Conservation (phyloP, 306 rosid species). For the Argentina anserina region DNA sequence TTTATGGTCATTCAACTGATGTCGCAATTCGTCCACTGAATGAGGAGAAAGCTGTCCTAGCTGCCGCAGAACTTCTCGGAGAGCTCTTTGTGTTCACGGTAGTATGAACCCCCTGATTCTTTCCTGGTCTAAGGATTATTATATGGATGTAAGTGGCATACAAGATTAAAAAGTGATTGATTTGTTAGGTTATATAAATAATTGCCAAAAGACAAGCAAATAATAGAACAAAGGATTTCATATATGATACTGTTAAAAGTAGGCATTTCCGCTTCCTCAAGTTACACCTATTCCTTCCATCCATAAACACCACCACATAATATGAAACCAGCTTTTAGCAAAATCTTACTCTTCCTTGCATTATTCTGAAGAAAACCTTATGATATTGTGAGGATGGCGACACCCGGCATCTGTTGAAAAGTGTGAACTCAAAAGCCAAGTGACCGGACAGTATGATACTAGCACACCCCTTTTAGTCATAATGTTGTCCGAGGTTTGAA, state of each 20-base stretch:
- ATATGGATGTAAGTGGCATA: background rate
- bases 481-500: background rate
- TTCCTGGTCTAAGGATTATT: background rate
- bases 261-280: background rate
- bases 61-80: slow-evolving; percentile 77
- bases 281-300: background rate
- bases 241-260: no score
- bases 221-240: no score
- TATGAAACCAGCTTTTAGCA: background rate
- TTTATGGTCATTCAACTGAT: slow-evolving; percentile 65
- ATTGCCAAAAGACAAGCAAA: background rate
- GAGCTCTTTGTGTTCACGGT: slow-evolving; percentile 76
- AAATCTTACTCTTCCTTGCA: background rate
- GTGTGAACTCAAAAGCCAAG: background rate
- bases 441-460: background rate
- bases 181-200: background rate
- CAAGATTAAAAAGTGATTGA: background rate
- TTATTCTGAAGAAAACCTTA: background rate
- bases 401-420: background rate
- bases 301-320: background rate
- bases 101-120: slow-evolving; percentile 10
- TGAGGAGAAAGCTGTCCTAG: slow-evolving; percentile 82
- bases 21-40: slow-evolving; percentile 64
- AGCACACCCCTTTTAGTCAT: background rate
- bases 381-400: background rate